phyloP scores from a whole-genome alignment of 2,329 filamentous ascomycete genomes.

The Orbilia brochopaga region DNA sequence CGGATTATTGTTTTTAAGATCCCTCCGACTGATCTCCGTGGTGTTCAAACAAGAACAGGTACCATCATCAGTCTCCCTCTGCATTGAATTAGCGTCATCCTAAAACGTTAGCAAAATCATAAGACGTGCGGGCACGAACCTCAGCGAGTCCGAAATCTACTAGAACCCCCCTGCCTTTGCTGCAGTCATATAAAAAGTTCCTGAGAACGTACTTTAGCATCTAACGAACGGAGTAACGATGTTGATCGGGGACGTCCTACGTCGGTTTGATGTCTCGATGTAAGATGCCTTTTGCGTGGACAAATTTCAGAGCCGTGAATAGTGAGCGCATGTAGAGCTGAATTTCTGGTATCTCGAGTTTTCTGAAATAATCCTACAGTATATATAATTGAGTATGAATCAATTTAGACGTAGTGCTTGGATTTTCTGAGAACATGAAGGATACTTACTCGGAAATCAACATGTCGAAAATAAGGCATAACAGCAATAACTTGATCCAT shows the following conservation, averaged over 20 bases:
- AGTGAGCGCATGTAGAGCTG: slow-evolving; percentile 86
- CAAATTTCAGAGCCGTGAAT: slow-evolving; percentile 80
- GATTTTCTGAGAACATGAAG: neutral
- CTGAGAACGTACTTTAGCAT: slow-evolving; percentile 55
- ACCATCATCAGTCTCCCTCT: slow-evolving; percentile 40
- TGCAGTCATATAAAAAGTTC: slow-evolving; percentile 91
- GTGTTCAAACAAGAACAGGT: slow-evolving; percentile 29
- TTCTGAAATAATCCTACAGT: slow-evolving; percentile 77
- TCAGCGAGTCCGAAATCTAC: slow-evolving; percentile 99
- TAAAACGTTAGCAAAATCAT: neutral
- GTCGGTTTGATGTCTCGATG: slow-evolving; percentile 98
- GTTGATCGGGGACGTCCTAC: slow-evolving; percentile 55
- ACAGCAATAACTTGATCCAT: slow-evolving; percentile 95
- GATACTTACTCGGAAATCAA: slow-evolving; percentile 73
- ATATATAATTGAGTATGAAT: slow-evolving; percentile 15
- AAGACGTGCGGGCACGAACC: slow-evolving; percentile 56
- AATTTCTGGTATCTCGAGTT: slow-evolving; percentile 85
- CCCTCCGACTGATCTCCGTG: slow-evolving; percentile 1
- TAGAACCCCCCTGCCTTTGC: slow-evolving; percentile 79
- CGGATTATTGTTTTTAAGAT: slow-evolving; percentile 27
- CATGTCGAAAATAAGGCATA: slow-evolving; percentile 92
- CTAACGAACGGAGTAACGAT: neutral
- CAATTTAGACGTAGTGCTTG: neutral
- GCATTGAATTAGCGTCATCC: slow-evolving; percentile 3
- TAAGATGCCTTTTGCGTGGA: slow-evolving; percentile 82